These are phyloP conservation scores for Albizia julibrissin DNA, from an alignment of 306 rosid species.

Conservation along the genomic window DNA sequence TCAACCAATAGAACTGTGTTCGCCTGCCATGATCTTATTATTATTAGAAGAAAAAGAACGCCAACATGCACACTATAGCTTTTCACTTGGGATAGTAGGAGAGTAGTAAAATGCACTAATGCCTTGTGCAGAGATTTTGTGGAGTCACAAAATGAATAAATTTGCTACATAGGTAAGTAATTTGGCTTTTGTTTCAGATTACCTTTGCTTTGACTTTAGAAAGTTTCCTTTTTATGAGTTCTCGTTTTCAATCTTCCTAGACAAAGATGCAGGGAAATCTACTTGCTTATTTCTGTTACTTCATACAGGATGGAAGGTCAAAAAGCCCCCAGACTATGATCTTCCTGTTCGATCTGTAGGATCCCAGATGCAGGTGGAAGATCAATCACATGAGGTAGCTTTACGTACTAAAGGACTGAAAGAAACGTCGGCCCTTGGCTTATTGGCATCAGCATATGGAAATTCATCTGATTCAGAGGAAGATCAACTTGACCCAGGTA, in stretches of 20 bases:
- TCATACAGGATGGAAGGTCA: slow-evolving; percentile 54
- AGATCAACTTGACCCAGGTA: slow-evolving; percentile 55
- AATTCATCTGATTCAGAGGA: slow-evolving; percentile 91
- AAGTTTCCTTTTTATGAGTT: neutral
- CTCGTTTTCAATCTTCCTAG: slow-evolving; percentile 13
- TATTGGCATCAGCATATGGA: slow-evolving; percentile 87
- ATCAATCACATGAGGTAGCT: slow-evolving; percentile 39
- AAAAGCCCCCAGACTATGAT: slow-evolving; percentile 38
- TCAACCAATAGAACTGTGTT: slow-evolving; percentile 6
- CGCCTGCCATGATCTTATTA: slow-evolving; percentile 16
- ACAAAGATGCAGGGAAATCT: slow-evolving; percentile 20
- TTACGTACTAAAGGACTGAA: slow-evolving; percentile 46
- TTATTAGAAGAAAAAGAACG: slow-evolving; percentile 6
- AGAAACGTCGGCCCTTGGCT: slow-evolving; percentile 77
- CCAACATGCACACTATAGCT: neutral
- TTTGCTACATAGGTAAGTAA: neutral
- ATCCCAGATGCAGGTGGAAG: slow-evolving; percentile 37
- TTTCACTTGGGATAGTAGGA: slow-evolving; percentile 28
- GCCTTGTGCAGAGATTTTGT: neutral
- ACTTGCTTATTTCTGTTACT: slow-evolving; percentile 24
- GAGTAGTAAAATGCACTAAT: slow-evolving; percentile 14
- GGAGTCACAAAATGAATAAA: slow-evolving; percentile 3
- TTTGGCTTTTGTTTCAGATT: slow-evolving; percentile 6
- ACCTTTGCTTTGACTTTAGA: neutral
- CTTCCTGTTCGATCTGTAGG: slow-evolving; percentile 50